A percentile compares a stretch with the other conserved stretches of the same genome.
phyloP scores from a whole-genome alignment of 495 filamentous ascomycete genomes.

The Penicillium odoratum region DNA sequence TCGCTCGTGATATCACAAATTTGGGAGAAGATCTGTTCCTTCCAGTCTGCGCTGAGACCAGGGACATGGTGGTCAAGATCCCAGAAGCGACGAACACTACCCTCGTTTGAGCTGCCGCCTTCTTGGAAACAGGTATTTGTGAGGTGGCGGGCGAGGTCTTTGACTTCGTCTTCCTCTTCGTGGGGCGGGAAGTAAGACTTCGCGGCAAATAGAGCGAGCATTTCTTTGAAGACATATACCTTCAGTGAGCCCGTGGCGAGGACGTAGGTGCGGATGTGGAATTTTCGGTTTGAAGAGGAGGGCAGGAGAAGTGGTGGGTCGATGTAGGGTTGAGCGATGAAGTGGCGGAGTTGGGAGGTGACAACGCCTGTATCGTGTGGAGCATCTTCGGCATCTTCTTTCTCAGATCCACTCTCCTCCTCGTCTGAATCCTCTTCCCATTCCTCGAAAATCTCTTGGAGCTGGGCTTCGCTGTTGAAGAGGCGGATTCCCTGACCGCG shows the following conservation, averaged over 20 bases:
- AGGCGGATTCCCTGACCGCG: slow-evolving; percentile 88
- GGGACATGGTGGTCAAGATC: slow-evolving; percentile 51
- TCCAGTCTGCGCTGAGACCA: slow-evolving; percentile 46
- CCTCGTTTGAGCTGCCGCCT: slow-evolving; percentile 50
- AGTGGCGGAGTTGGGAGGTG: slow-evolving; percentile 91
- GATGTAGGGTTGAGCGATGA: slow-evolving; percentile 95
- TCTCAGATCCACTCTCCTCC: slow-evolving; percentile 35
- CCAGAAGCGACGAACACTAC: slow-evolving; percentile 71
- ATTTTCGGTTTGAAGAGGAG: slow-evolving; percentile 69
- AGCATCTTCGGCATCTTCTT: slow-evolving; percentile 36
- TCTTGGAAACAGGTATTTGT: slow-evolving; percentile 95
- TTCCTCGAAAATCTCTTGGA: slow-evolving; percentile 81
- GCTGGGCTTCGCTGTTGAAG: slow-evolving; percentile 77
- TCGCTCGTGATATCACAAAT: slow-evolving; percentile 72
- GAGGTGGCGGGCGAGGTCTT: slow-evolving; percentile 68
- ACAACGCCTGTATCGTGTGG: slow-evolving; percentile 57
- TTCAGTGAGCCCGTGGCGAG: slow-evolving; percentile 73
- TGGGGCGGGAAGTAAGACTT: slow-evolving; percentile 57
- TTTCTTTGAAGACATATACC: slow-evolving; percentile 83
- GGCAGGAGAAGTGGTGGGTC: slow-evolving; percentile 79
- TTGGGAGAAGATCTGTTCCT: slow-evolving; percentile 64
- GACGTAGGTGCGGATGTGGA: slow-evolving; percentile 92
- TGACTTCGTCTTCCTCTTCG: slow-evolving; percentile 47
- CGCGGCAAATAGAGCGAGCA: slow-evolving; percentile 90
- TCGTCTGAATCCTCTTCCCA: slow-evolving; percentile 68